A percentile compares a stretch with the other conserved stretches of the same genome.
phyloP scores from a whole-genome alignment of 495 filamentous ascomycete species.

The Cryomyces minteri region DNA sequence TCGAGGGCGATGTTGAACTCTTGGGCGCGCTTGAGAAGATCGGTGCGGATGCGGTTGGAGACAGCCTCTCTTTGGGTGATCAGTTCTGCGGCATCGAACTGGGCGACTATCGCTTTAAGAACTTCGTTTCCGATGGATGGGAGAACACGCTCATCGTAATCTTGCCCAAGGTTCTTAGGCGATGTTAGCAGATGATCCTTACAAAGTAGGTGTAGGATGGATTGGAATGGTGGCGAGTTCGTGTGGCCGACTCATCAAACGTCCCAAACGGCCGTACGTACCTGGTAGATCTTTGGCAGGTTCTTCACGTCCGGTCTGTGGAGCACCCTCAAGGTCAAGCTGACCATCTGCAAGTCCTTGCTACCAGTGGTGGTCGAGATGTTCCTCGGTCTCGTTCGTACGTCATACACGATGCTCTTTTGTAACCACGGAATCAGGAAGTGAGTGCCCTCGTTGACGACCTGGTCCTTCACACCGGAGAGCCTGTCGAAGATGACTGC shows the following conservation, averaged over 20 bases:
- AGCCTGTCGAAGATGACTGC: slow-evolving; percentile 97
- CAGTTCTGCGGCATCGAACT: slow-evolving; percentile 97
- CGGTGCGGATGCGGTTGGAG: slow-evolving; percentile 81
- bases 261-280: slow-evolving; percentile 16
- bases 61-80: slow-evolving; percentile 98
- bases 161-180: slow-evolving; percentile 54
- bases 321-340: slow-evolving; percentile 86
- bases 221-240: not conserved
- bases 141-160: slow-evolving; percentile 98
- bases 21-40: slow-evolving; percentile 84
- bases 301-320: slow-evolving; percentile 86
- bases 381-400: slow-evolving; percentile 90
- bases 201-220: not conserved
- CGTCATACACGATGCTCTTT: slow-evolving; percentile 88
- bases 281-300: slow-evolving; percentile 97
- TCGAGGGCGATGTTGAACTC: slow-evolving; percentile 99
- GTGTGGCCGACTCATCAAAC: slow-evolving; percentile 6
- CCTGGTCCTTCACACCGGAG: slow-evolving; percentile 78
- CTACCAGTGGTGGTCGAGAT: slow-evolving; percentile 96
- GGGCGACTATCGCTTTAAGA: slow-evolving; percentile 95
- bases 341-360: slow-evolving; percentile 99
- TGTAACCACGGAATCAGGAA: slow-evolving; percentile 95
- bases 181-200: not conserved
- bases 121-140: slow-evolving; percentile 99
- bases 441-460: slow-evolving; percentile 92